Percentiles rank a stretch among this genome's conserved stretches.
These are phyloP conservation scores for Nyssa sinensis DNA, from an alignment of 148 eudicot species.

Conservation along the genomic window DNA sequence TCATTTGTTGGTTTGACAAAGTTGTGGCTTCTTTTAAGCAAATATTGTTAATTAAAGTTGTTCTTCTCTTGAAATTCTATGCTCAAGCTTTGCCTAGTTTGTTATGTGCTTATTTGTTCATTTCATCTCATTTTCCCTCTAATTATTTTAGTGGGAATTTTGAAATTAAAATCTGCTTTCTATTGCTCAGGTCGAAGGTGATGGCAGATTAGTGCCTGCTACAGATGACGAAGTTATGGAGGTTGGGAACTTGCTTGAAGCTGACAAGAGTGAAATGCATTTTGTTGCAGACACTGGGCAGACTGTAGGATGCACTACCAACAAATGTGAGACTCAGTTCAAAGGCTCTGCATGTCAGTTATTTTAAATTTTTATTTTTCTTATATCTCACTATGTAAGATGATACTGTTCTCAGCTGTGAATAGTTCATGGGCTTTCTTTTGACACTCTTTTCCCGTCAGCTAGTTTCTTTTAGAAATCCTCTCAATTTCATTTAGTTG, in stretches of 20 bases:
- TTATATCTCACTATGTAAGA: background rate
- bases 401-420: background rate
- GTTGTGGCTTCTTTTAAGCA: background rate
- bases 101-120: background rate
- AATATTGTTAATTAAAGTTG: background rate
- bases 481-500: background rate
- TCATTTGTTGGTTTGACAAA: background rate
- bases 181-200: slow-evolving; percentile 63
- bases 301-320: slow-evolving; percentile 27
- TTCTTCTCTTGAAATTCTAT: background rate
- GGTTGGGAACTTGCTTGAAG: slow-evolving; percentile 71
- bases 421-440: background rate
- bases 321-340: slow-evolving; percentile 22
- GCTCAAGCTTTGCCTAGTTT: background rate
- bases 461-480: background rate
- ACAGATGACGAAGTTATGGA: slow-evolving; percentile 82
- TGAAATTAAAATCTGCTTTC: background rate
- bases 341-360: slow-evolving; percentile 34
- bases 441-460: background rate
- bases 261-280: slow-evolving; percentile 41
- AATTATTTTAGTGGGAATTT: background rate
- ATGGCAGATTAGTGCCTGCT: slow-evolving; percentile 78
- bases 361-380: background rate
- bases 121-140: no score
- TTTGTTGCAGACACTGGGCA: slow-evolving; percentile 34